Evolutionary conservation across 1,284 basidiomycete genomes (phyloP), one percentile per base, ranked within the genome.

Genomic region (Leccinum fuscescens): DNA sequence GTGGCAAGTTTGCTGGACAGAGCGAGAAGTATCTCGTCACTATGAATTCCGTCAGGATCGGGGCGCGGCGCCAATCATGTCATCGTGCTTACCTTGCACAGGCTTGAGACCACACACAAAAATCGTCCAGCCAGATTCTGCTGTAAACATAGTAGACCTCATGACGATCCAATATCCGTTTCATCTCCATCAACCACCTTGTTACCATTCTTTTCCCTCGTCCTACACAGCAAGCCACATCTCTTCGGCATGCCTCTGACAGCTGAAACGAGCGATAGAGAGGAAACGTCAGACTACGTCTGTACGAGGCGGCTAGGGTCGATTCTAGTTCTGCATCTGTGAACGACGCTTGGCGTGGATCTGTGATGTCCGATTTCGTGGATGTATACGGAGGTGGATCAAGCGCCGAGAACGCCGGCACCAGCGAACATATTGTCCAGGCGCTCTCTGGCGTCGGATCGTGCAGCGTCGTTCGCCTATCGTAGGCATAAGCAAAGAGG

Each of bases 121-220:
- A 86, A 69, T 92, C 91, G 64, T 92, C 87, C 46, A 92, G 64
- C 90, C 90, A 93, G 49, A 92, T 82, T 69, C 90, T 91, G 72
- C 84, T 87, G 72, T 92, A 93, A 24, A 92, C 79, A 71, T 91
- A 92, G 74, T 92, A 93, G 11, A 89, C 86, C 63, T 91, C 90
- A 66, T 92, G 89, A 66, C 83, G 85, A 68, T 92, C 90, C 61
- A 93, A 73, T 55, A 91, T 83, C 53, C 79, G 72, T 73, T 88
- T 91, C 75, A 86, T 79, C 69, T 84, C 85, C 49, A 93, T 75
- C 49, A 93, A 78, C 66, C 81, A 86, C 64, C 86, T 83, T 53
- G 84, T 72, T 35, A 89, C 77, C 22, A 75, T 76, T 35, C 87
- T 81, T 72, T 81, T 86, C 3, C 91, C 91, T 60, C 76, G 79